These are phyloP conservation scores for Lithospermum erythrorhizon DNA, from an alignment of 257 asterid genomes.

Conservation along the genomic window DNA sequence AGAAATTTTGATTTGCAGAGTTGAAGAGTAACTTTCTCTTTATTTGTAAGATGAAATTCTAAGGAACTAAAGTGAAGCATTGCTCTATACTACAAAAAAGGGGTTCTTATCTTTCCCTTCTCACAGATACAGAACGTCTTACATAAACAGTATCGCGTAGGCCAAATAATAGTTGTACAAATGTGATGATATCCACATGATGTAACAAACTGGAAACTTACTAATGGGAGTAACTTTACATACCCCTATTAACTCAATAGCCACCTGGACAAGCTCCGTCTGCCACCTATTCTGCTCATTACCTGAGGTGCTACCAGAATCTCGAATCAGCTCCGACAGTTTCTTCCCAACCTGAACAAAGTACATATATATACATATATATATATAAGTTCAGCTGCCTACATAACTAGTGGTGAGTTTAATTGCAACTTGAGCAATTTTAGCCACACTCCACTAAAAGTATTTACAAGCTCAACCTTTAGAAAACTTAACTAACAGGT, in stretches of 20 bases:
- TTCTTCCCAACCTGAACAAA: conserved; percentile 69
- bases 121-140: too few species aligned
- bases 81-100: background rate
- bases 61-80: background rate
- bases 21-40: background rate
- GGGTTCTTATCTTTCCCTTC: background rate
- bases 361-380: background rate
- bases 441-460: too few species aligned
- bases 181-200: too few species aligned
- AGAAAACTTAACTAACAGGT: too few species aligned
- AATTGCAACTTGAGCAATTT: background rate
- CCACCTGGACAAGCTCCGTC: conserved; percentile 81
- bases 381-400: too few species aligned
- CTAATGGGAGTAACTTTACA: conserved; percentile 10
- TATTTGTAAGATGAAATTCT: background rate
- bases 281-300: conserved; percentile 94
- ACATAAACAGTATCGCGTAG: background rate
- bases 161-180: background rate
- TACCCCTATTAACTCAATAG: conserved; percentile 93
- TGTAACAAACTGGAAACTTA: background rate
- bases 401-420: background rate
- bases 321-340: conserved; percentile 93
- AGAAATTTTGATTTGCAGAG: background rate
- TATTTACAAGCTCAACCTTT: too few species aligned
- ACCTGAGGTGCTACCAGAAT: conserved; percentile 70